Conservation (phyloP, 2,329 filamentous ascomycete genomes). For the Tetracladium maxilliforme region DNA sequence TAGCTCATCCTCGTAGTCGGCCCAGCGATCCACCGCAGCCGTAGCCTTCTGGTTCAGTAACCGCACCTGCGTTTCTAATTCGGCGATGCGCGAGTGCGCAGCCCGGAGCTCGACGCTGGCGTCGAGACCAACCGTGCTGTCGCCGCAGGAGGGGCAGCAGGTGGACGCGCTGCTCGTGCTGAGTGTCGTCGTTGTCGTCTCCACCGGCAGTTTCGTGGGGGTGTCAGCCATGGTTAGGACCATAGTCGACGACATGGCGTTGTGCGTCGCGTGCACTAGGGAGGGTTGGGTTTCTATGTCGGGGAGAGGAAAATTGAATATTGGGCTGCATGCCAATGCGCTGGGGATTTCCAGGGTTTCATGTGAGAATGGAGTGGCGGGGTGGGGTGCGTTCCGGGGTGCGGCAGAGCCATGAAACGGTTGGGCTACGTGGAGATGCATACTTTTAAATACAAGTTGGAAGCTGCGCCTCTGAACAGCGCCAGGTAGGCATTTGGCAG, state of each 20-base stretch:
- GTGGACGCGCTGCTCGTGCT: slow-evolving; percentile 2
- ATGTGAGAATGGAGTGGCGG: too few species aligned
- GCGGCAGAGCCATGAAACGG: too few species aligned
- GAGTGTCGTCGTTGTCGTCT: background rate
- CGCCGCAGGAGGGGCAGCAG: slow-evolving; percentile 16
- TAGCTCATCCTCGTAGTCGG: slow-evolving; percentile 72
- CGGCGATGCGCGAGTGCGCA: slow-evolving; percentile 46
- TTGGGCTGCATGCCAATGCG: too few species aligned
- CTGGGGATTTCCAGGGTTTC: too few species aligned
- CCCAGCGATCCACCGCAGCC: slow-evolving; percentile 48
- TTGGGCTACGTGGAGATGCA: too few species aligned
- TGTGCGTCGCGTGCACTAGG: too few species aligned
- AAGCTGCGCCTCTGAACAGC: too few species aligned
- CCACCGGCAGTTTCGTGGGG: background rate
- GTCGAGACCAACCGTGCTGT: slow-evolving; percentile 8
- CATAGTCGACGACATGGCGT: slow-evolving; percentile 8
- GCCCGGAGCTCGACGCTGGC: slow-evolving; percentile 28
- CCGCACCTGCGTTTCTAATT: slow-evolving; percentile 57
- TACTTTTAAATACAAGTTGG: too few species aligned
- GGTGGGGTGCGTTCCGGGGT: too few species aligned
- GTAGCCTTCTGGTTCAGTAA: slow-evolving; percentile 58
- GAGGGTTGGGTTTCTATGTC: too few species aligned
- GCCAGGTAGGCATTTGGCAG: too few species aligned
- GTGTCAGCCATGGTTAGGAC: slow-evolving; percentile 12
- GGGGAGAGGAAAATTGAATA: too few species aligned